These are phyloP conservation scores for Aspergillus thermomutatus DNA, from an alignment of 2,329 filamentous ascomycete species.

Conservation along the genomic window DNA sequence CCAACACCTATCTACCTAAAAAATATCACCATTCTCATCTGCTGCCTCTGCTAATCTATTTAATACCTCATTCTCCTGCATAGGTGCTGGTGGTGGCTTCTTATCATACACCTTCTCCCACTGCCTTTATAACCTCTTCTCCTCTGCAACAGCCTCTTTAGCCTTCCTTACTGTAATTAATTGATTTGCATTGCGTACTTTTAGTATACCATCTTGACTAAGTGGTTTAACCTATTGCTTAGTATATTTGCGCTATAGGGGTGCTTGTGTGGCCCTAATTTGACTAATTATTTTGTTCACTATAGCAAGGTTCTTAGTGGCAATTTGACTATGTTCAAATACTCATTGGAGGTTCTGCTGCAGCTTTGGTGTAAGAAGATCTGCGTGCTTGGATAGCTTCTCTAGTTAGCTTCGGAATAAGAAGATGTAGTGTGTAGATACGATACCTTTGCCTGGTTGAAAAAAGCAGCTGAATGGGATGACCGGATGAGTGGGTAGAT, in stretches of 20 bases:
- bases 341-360: neutral
- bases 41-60: neutral
- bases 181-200: neutral
- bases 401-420: no score
- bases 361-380: no score
- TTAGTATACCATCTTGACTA: neutral
- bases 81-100: neutral
- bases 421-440: no score
- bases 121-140: no score
- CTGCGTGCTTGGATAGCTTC: no score
- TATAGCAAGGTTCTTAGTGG: neutral
- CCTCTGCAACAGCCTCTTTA: no score
- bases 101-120: neutral
- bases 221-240: neutral
- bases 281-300: neutral
- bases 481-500: slow-evolving; percentile 22
- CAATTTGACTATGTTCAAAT: neutral
- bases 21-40: neutral
- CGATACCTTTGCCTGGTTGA: no score
- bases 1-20: neutral
- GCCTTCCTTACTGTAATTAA: neutral
- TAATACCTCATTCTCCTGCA: neutral
- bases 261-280: neutral
- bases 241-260: neutral
- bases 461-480: slow-evolving; percentile 21